These are phyloP conservation scores for grape (Vitis vinifera) DNA, from an alignment of 164 flowering plant species.

Conservation along the genomic window DNA sequence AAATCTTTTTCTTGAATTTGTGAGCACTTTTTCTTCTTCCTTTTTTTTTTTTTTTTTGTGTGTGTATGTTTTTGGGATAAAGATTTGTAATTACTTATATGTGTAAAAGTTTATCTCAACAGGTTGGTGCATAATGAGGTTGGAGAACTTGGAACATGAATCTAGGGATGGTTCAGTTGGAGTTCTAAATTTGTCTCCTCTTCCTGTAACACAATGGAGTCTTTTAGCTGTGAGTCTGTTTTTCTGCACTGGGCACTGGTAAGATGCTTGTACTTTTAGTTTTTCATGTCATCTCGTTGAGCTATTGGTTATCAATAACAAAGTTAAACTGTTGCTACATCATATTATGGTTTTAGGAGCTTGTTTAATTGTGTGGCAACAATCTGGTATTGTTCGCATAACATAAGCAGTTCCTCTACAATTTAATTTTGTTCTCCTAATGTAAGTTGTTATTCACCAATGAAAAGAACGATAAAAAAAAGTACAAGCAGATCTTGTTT, in stretches of 20 bases:
- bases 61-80: too few relatives aligned
- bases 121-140: slow-evolving; percentile 77
- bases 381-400: background rate
- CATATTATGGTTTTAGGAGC: background rate
- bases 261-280: slow-evolving; percentile 15
- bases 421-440: background rate
- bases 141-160: slow-evolving; percentile 40
- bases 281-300: background rate
- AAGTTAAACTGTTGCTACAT: background rate
- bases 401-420: background rate
- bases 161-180: slow-evolving; percentile 19
- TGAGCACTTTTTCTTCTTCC: too few relatives aligned
- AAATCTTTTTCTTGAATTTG: too few relatives aligned
- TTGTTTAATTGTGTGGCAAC: background rate
- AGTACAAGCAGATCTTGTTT: too few relatives aligned
- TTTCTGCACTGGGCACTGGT: slow-evolving; percentile 95
- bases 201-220: slow-evolving; percentile 79
- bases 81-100: too few relatives aligned
- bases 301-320: background rate
- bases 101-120: slow-evolving; percentile 5
- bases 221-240: slow-evolving; percentile 84
- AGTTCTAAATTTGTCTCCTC: slow-evolving; percentile 29
- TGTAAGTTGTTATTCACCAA: too few relatives aligned
- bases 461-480: too few relatives aligned
- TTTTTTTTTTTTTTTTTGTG: background rate